Conservation (phyloP, 208 protist species). For the Perkinsela sp. region DNA sequence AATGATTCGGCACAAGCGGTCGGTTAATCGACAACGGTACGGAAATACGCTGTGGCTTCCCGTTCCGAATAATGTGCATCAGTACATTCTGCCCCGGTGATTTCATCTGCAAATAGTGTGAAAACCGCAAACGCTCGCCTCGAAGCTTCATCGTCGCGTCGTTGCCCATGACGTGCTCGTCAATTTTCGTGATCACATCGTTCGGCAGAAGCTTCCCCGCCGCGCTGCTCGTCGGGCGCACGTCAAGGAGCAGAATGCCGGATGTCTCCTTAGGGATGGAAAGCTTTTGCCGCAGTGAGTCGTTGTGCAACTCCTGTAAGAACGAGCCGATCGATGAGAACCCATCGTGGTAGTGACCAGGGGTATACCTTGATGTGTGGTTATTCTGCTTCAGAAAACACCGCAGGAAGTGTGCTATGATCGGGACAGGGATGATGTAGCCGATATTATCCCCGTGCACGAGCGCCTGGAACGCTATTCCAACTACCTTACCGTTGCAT, state of each 20-base stretch:
- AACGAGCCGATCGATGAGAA: slow-evolving; percentile 10
- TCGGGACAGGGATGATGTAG: slow-evolving; percentile 16
- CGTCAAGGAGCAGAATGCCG: slow-evolving; percentile 7
- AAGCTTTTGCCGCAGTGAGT: slow-evolving; percentile 7
- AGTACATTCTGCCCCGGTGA: slow-evolving; percentile 7
- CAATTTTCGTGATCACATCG: slow-evolving; percentile 10
- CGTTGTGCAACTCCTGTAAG: slow-evolving; percentile 7
- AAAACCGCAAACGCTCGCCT: slow-evolving; percentile 10
- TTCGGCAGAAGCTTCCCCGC: slow-evolving; percentile 5
- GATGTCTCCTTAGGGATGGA: slow-evolving; percentile 7
- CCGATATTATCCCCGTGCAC: slow-evolving; percentile 12
- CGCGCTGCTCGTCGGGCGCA: slow-evolving; percentile 4
- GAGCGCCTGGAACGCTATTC: slow-evolving; percentile 17
- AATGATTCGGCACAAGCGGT: slow-evolving; percentile 8
- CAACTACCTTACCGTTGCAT: slow-evolving; percentile 7
- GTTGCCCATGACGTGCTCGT: slow-evolving; percentile 10
- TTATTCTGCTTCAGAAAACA: slow-evolving; percentile 4
- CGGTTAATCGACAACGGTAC: slow-evolving; percentile 3
- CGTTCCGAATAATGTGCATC: slow-evolving; percentile 8
- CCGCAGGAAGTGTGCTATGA: slow-evolving; percentile 11
- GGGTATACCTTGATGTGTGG: not conserved
- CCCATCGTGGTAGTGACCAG: slow-evolving; percentile 7
- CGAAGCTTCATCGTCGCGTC: slow-evolving; percentile 13
- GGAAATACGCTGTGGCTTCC: slow-evolving; percentile 4
- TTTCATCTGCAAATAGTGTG: slow-evolving; percentile 11